Conservation (phyloP, 2,329 filamentous ascomycete genomes). For the Saccharata proteae region DNA sequence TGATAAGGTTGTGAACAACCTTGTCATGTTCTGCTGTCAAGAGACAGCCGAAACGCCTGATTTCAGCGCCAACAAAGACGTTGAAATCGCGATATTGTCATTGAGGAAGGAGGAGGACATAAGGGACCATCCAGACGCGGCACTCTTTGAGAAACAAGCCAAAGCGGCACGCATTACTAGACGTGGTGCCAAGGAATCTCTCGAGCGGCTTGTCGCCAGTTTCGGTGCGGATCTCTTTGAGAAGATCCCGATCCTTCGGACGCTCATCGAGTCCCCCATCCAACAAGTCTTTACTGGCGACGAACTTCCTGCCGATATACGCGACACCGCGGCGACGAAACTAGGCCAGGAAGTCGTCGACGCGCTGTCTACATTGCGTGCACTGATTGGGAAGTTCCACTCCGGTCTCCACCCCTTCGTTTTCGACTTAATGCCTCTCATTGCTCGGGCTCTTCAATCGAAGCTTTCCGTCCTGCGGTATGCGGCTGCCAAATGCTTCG, state of each 20-base stretch:
- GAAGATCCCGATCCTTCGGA: constrained; percentile 71
- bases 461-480: constrained; percentile 87
- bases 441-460: constrained; percentile 80
- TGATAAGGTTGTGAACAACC: constrained; percentile 88
- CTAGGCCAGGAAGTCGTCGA: constrained; percentile 91
- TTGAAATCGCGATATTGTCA: constrained; percentile 74
- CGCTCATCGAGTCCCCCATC: constrained; percentile 73
- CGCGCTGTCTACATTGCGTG: constrained; percentile 82
- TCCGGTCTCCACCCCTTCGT: constrained; percentile 65
- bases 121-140: constrained; percentile 81
- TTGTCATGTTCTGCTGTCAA: constrained; percentile 95
- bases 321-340: constrained; percentile 57
- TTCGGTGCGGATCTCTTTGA: constrained; percentile 69
- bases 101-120: constrained; percentile 96
- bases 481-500: constrained; percentile 92
- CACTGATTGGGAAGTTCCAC: constrained; percentile 83
- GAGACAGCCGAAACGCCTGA: constrained; percentile 97
- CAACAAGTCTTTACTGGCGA: constrained; percentile 59
- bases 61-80: constrained; percentile 69
- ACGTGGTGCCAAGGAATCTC: constrained; percentile 83
- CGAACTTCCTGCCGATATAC: constrained; percentile 57
- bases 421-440: constrained; percentile 68
- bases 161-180: constrained; percentile 82
- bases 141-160: constrained; percentile 78
- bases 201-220: constrained; percentile 71